Percentiles rank a stretch among this genome's conserved stretches.
These are phyloP conservation scores for Handroanthus guayacan DNA, from an alignment of 257 asterid species.

Conservation along the genomic window DNA sequence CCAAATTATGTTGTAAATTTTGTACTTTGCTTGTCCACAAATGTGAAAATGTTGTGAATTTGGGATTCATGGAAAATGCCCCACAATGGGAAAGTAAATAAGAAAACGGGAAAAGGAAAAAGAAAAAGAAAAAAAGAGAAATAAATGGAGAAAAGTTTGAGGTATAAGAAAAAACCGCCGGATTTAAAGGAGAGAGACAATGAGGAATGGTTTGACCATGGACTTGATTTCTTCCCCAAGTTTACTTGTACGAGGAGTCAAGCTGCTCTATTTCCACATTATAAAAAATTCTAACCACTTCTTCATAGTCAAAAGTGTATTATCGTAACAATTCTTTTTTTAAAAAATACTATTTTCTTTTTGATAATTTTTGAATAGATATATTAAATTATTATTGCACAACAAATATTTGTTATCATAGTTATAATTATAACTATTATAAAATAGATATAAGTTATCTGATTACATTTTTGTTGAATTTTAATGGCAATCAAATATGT, in stretches of 20 bases:
- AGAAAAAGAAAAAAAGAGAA: neutral
- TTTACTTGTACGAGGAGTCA: slow-evolving; percentile 29
- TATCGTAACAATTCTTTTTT: neutral
- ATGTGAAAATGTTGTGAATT: neutral
- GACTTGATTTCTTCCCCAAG: slow-evolving; percentile 15
- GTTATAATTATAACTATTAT: no score
- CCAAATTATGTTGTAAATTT: neutral
- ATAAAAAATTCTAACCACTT: neutral
- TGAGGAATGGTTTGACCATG: slow-evolving; percentile 34
- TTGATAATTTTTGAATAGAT: no score
- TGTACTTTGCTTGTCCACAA: neutral
- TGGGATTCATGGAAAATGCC: neutral
- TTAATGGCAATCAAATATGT: no score
- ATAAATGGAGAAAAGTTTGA: neutral
- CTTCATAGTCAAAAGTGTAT: slow-evolving; percentile 25
- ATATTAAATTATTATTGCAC: no score
- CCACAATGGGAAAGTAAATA: neutral
- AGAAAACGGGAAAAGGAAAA: neutral
- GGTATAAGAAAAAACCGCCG: slow-evolving; percentile 34
- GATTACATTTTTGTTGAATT: no score
- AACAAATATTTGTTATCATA: no score
- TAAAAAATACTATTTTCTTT: no score
- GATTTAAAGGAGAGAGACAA: slow-evolving; percentile 25
- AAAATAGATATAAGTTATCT: no score
- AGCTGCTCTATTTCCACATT: slow-evolving; percentile 12